These are phyloP conservation scores for Streptanthus diversifolius DNA, from an alignment of 345 rosid species.

Conservation along the genomic window DNA sequence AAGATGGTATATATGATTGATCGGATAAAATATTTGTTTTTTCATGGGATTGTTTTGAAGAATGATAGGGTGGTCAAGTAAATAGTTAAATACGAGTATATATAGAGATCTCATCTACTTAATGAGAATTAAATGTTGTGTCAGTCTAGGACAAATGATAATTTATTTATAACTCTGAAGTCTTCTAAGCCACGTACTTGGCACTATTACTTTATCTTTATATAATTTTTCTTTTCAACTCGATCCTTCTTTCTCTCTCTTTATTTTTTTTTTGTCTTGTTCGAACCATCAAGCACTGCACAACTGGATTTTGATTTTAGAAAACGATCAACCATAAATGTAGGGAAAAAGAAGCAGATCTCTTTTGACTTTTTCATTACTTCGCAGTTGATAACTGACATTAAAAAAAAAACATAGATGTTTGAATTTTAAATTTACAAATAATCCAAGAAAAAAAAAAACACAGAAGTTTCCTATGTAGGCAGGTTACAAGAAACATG, in stretches of 20 bases:
- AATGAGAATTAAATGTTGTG: neutral
- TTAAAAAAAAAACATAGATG: neutral
- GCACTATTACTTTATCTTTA: neutral
- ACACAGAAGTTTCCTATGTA: neutral
- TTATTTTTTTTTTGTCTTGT: too few species aligned
- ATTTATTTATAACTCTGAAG: neutral
- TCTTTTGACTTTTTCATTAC: neutral
- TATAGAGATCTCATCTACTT: neutral
- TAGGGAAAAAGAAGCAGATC: neutral
- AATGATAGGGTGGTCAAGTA: too few species aligned
- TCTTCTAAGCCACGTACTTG: neutral
- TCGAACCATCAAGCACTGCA: too few species aligned
- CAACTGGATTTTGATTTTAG: neutral
- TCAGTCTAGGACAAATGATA: neutral
- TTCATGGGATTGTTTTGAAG: neutral
- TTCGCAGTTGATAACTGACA: neutral
- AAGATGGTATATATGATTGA: neutral
- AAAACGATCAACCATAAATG: neutral
- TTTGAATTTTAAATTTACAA: neutral
- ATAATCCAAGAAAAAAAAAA: neutral
- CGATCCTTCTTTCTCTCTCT: too few species aligned
- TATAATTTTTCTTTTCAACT: neutral
- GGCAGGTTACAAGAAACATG: slow-evolving; percentile 17
- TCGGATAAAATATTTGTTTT: neutral
- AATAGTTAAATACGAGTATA: neutral